phyloP scores from a whole-genome alignment of 2,329 filamentous ascomycete species.

The Ceratocystis destructans region DNA sequence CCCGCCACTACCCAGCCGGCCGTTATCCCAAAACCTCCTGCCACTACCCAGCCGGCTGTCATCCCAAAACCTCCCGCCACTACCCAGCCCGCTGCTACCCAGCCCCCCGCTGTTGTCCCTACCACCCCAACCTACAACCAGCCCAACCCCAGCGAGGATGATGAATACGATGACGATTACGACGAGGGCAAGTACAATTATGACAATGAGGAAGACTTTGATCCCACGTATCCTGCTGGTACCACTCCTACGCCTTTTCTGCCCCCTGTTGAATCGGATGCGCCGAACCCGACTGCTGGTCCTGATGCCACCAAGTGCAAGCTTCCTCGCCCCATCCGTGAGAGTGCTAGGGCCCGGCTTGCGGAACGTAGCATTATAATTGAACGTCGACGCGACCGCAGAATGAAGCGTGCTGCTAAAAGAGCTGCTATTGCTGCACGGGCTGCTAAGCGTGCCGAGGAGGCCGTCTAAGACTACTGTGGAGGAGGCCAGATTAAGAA shows the following conservation, averaged over 20 bases:
- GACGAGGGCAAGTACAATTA: not conserved
- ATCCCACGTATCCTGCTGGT: slow-evolving; percentile 2
- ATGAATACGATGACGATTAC: not conserved
- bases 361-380: not conserved
- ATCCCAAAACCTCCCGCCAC: not conserved
- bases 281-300: slow-evolving; percentile 4
- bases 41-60: not conserved
- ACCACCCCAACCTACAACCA: not conserved
- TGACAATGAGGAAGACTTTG: not conserved
- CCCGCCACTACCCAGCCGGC: not conserved
- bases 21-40: not conserved
- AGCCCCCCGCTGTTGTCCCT: not conserved
- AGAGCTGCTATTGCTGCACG: slow-evolving; percentile 11
- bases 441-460: slow-evolving; percentile 7
- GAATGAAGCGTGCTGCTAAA: slow-evolving; percentile 8
- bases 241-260: slow-evolving; percentile 11
- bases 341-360: slow-evolving; percentile 1
- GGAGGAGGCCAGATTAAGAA: not conserved
- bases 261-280: not conserved
- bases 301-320: slow-evolving; percentile 4
- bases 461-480: not conserved
- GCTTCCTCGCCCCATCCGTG: not conserved
- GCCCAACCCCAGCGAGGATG: not conserved
- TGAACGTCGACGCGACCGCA: slow-evolving; percentile 7
- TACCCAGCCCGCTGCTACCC: not conserved